These are phyloP conservation scores for Curvularia spicifera DNA, from an alignment of 2,329 filamentous ascomycete species.

Conservation along the genomic window DNA sequence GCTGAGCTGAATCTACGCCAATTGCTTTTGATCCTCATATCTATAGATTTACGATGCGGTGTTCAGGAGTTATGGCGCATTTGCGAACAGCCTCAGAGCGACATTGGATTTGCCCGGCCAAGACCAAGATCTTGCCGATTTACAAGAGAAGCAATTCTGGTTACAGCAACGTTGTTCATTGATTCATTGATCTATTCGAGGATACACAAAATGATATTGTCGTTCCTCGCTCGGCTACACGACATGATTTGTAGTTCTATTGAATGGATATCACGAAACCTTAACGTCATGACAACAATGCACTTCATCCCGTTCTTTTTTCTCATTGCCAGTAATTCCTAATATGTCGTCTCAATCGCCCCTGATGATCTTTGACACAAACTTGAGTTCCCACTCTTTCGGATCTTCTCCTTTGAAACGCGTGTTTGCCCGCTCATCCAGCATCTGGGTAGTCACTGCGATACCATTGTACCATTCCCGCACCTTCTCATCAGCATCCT, in stretches of 20 bases:
- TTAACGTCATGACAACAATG: not conserved
- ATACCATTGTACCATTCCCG: conserved; percentile 48
- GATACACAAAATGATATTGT: not conserved
- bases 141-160: conserved; percentile 1
- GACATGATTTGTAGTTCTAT: conserved; percentile 3
- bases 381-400: conserved; percentile 49
- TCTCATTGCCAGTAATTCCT: not conserved
- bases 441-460: conserved; percentile 31
- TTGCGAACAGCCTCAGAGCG: not conserved
- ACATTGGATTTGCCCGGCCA: not conserved
- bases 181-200: not conserved
- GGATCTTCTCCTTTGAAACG: conserved; percentile 40
- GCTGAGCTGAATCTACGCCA: conserved; percentile 56
- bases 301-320: not conserved
- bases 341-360: conserved; percentile 22
- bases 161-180: not conserved
- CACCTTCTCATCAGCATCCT: conserved; percentile 41
- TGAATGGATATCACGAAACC: not conserved
- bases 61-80: conserved; percentile 7
- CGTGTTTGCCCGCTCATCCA: conserved; percentile 41
- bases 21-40: not conserved
- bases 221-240: not conserved
- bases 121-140: not conserved
- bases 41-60: conserved; percentile 1
- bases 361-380: conserved; percentile 45